Conservation (phyloP, 345 rosid species). For the Lepidium aucheri region DNA sequence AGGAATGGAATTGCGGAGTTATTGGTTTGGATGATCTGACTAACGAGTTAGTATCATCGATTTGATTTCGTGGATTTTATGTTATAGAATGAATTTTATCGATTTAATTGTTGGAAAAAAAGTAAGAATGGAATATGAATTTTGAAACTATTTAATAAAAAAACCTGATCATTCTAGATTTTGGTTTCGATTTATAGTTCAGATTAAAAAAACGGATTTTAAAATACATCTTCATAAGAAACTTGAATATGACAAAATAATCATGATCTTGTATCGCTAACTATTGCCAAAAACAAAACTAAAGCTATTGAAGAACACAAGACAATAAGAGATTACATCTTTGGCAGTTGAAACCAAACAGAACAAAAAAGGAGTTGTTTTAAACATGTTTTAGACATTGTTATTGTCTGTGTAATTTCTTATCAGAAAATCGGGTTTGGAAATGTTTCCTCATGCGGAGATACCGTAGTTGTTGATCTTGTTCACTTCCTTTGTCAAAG, state of each 20-base stretch:
- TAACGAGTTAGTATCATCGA: too few relatives aligned
- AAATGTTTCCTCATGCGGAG: constrained; percentile 44
- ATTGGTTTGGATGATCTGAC: too few relatives aligned
- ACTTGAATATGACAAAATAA: background rate
- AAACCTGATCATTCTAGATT: background rate
- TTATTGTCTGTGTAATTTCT: constrained; percentile 15
- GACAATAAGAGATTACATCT: constrained; percentile 12
- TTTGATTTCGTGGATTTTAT: too few relatives aligned
- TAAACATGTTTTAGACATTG: background rate
- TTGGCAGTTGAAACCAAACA: background rate
- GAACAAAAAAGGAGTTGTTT: background rate
- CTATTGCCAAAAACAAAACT: background rate
- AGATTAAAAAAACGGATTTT: background rate
- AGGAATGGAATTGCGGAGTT: too few relatives aligned
- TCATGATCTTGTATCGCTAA: constrained; percentile 13
- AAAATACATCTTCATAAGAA: background rate
- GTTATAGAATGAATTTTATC: too few relatives aligned
- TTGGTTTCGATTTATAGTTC: background rate
- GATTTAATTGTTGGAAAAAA: too few relatives aligned
- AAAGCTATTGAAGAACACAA: background rate
- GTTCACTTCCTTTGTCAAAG: constrained; percentile 64
- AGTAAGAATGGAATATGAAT: too few relatives aligned
- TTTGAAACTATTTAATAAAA: too few relatives aligned
- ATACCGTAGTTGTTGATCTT: constrained; percentile 89
- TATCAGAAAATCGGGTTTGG: background rate